A percentile compares a stretch with the other conserved stretches of the same genome.
These are phyloP conservation scores for Dactylonectria macrodidyma DNA, from an alignment of 2,329 filamentous ascomycete genomes.

Conservation along the genomic window DNA sequence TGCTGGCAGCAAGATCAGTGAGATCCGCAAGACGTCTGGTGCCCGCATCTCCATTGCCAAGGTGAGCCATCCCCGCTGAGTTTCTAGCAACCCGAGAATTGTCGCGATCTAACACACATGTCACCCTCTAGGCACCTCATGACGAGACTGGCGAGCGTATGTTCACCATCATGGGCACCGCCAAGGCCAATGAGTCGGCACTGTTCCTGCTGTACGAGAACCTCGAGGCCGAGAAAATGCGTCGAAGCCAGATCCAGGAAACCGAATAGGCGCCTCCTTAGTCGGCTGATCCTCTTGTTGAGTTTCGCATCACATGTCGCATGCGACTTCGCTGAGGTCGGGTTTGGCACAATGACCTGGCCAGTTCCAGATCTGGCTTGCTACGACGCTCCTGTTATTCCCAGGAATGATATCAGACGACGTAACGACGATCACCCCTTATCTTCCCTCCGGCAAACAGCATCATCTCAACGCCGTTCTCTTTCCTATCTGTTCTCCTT, in stretches of 20 bases:
- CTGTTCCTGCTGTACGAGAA: slow-evolving; percentile 98
- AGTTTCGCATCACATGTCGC: slow-evolving; percentile 51
- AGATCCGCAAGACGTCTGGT: slow-evolving; percentile 96
- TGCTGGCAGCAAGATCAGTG: slow-evolving; percentile 96
- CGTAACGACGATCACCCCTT: slow-evolving; percentile 57
- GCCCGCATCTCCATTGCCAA: slow-evolving; percentile 98
- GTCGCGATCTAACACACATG: slow-evolving; percentile 6
- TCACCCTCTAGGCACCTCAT: slow-evolving; percentile 78
- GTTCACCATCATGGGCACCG: slow-evolving; percentile 99
- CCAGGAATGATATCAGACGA: slow-evolving; percentile 62
- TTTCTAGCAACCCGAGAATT: not conserved
- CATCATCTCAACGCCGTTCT: slow-evolving; percentile 42
- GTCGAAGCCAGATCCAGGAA: slow-evolving; percentile 83
- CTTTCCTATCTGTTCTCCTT: slow-evolving; percentile 46
- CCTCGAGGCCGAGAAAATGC: slow-evolving; percentile 98
- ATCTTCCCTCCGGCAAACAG: slow-evolving; percentile 35
- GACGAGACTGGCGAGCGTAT: slow-evolving; percentile 98
- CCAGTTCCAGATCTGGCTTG: slow-evolving; percentile 73
- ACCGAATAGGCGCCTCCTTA: slow-evolving; percentile 60
- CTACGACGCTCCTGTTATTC: slow-evolving; percentile 72
- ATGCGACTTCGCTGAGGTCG: slow-evolving; percentile 55
- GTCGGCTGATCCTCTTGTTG: slow-evolving; percentile 30
- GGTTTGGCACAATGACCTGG: slow-evolving; percentile 65
- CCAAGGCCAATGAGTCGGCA: slow-evolving; percentile 94
- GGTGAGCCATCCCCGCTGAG: slow-evolving; percentile 57